These are phyloP conservation scores for Diaporthe vexans DNA, from an alignment of 2,329 filamentous ascomycete species.

Conservation along the genomic window DNA sequence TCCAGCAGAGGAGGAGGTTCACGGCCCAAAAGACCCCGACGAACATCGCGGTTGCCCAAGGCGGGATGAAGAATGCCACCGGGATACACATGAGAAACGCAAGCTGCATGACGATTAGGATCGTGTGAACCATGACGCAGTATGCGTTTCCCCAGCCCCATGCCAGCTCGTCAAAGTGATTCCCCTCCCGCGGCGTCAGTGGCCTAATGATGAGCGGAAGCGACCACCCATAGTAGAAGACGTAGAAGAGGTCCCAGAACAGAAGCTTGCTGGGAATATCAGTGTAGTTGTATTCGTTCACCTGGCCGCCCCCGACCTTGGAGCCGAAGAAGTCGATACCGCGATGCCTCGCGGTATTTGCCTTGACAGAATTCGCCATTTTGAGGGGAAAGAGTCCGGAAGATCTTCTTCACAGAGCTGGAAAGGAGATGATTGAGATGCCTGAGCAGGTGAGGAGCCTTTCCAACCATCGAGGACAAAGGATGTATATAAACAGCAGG, in stretches of 20 bases:
- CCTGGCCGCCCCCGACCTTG: slow-evolving; percentile 67
- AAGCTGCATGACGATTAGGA: slow-evolving; percentile 71
- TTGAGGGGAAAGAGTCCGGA: background rate
- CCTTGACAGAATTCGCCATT: background rate
- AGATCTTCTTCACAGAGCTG: background rate
- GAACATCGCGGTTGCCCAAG: slow-evolving; percentile 60
- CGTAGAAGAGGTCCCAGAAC: slow-evolving; percentile 65
- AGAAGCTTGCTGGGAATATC: slow-evolving; percentile 67
- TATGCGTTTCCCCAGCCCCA: slow-evolving; percentile 69
- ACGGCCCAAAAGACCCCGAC: slow-evolving; percentile 61
- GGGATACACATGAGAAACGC: slow-evolving; percentile 69
- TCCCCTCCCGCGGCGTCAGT: slow-evolving; percentile 64
- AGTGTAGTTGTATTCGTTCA: slow-evolving; percentile 73
- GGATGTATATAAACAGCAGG: background rate
- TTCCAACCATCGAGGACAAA: background rate
- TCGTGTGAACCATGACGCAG: slow-evolving; percentile 69
- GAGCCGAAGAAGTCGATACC: slow-evolving; percentile 66
- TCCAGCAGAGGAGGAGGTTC: slow-evolving; percentile 65
- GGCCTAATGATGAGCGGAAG: slow-evolving; percentile 74
- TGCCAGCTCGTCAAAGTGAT: slow-evolving; percentile 74
- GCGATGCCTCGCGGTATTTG: background rate
- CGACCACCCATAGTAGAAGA: slow-evolving; percentile 67
- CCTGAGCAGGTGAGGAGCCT: background rate
- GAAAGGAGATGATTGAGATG: background rate
- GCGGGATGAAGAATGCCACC: slow-evolving; percentile 60